phyloP scores from a whole-genome alignment of 140 eudicot genomes.

The Oenanthe javanica region DNA sequence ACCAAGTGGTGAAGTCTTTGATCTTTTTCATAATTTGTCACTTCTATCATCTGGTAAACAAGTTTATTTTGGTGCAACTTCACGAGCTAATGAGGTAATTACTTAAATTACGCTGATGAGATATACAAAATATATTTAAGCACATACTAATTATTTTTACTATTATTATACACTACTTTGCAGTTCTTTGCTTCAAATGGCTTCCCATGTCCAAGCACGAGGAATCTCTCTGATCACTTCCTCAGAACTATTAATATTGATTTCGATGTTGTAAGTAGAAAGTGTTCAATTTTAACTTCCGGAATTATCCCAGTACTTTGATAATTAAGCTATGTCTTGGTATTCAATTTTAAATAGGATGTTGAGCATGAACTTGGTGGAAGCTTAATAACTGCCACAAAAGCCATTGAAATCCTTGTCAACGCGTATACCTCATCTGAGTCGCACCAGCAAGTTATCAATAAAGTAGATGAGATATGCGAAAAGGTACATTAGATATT shows the following conservation, averaged over 20 bases:
- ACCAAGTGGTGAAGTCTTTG: constrained; percentile 33
- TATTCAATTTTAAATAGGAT: constrained; percentile 20
- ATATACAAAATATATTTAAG: neutral
- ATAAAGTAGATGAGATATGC: constrained; percentile 12
- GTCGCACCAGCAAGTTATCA: constrained; percentile 20
- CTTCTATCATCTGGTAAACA: constrained; percentile 24
- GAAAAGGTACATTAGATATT: constrained; percentile 4
- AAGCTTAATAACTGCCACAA: constrained; percentile 11
- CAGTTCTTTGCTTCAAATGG: constrained; percentile 34
- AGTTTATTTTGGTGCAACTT: constrained; percentile 29
- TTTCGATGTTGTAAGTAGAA: constrained; percentile 29
- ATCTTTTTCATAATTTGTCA: constrained; percentile 29
- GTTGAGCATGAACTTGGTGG: constrained; percentile 26
- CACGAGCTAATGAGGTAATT: constrained; percentile 21
- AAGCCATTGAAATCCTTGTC: constrained; percentile 28
- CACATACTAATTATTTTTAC: neutral
- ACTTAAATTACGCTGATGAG: neutral
- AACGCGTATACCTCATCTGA: constrained; percentile 24
- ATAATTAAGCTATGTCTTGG: neutral
- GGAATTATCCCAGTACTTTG: neutral
- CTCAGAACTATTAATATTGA: constrained; percentile 42
- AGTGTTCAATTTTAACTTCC: neutral
- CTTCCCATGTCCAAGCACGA: constrained; percentile 36
- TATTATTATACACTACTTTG: neutral
- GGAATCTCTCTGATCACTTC: constrained; percentile 49